Conservation (phyloP, 1,284 basidiomycete genomes). For the Tremellales sp. region DNA sequence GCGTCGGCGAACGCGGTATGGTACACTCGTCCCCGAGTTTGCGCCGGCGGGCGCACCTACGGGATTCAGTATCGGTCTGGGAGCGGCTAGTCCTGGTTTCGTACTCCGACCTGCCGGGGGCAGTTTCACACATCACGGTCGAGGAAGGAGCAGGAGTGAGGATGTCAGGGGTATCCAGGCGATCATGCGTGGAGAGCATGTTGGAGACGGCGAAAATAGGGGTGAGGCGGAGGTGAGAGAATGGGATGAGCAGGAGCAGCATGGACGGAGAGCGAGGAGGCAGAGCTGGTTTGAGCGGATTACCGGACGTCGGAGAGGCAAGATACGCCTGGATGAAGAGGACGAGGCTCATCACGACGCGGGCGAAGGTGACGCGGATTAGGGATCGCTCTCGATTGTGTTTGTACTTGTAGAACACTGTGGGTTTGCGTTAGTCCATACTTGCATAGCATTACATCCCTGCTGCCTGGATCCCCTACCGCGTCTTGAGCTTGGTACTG, state of each 20-base stretch:
- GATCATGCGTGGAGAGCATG: constrained; percentile 21
- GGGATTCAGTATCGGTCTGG: constrained; percentile 48
- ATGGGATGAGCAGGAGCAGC: neutral
- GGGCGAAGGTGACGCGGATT: neutral
- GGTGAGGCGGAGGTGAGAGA: neutral
- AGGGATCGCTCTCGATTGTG: no score
- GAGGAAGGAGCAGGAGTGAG: constrained; percentile 23
- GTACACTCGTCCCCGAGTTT: constrained; percentile 45
- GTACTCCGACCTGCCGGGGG: constrained; percentile 35
- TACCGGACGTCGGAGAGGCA: neutral
- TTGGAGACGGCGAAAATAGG: neutral
- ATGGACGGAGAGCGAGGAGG: neutral
- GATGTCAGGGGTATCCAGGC: constrained; percentile 18
- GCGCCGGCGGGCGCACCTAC: constrained; percentile 34
- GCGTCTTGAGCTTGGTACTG: neutral
- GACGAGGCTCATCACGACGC: neutral
- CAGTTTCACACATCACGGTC: constrained; percentile 6
- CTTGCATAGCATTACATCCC: no score
- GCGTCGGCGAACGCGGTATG: constrained; percentile 33
- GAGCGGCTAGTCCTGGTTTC: constrained; percentile 49
- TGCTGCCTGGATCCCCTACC: no score
- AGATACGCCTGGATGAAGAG: constrained; percentile 4
- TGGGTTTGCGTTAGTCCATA: no score
- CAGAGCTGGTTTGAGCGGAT: neutral
- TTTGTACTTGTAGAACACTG: neutral